Percentiles rank a stretch among this genome's conserved stretches.
Conservation (phyloP, 2,329 filamentous ascomycete genomes). For the Colletotrichum truncatum region DNA sequence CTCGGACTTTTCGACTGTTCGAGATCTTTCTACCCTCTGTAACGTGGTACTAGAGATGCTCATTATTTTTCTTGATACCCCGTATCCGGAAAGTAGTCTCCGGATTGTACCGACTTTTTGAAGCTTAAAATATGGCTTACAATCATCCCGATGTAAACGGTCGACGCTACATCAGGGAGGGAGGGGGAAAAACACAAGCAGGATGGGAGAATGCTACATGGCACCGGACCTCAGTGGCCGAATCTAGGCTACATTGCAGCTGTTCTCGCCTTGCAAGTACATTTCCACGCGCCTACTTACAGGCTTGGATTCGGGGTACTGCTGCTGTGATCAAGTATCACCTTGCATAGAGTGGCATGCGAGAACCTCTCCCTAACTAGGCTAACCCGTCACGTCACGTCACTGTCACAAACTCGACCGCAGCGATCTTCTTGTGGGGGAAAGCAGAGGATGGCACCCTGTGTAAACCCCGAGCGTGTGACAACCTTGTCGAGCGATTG, state of each 20-base stretch:
- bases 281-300: background rate
- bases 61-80: background rate
- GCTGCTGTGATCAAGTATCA: conserved; percentile 19
- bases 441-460: background rate
- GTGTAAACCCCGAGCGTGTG: conserved; percentile 4
- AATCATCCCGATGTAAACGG: background rate
- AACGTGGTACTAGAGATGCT: background rate
- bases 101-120: background rate
- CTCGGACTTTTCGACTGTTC: background rate
- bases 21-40: background rate
- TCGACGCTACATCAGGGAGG: background rate
- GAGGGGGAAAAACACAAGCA: background rate
- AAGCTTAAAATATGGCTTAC: background rate
- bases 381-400: conserved; percentile 24
- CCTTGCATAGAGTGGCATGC: conserved; percentile 18
- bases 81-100: background rate
- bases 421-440: background rate
- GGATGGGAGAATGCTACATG: background rate
- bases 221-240: conserved; percentile 1
- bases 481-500: conserved; percentile 1
- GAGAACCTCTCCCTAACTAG: background rate
- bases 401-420: conserved; percentile 20
- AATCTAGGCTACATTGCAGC: background rate
- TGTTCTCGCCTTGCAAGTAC: background rate
- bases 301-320: background rate